These are phyloP conservation scores for Backusella mclennaniae DNA, from an alignment of 192 early-diverging fungal genomes.

Conservation along the genomic window DNA sequence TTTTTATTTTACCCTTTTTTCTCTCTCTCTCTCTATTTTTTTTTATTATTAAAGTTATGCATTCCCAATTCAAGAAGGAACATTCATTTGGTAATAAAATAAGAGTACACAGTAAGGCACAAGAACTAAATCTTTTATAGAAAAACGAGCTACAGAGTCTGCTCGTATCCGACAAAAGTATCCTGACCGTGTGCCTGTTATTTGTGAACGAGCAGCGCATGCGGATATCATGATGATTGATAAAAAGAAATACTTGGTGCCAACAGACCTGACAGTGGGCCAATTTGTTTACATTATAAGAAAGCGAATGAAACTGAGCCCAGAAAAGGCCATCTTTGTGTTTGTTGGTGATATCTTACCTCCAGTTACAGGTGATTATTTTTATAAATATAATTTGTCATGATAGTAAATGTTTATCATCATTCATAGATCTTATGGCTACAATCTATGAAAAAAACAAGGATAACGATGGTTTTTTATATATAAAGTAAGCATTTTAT, in stretches of 20 bases:
- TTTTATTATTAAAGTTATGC: conserved; percentile 37
- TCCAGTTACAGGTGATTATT: conserved; percentile 68
- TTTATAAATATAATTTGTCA: too few relatives aligned
- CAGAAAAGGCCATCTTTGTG: conserved; percentile 99
- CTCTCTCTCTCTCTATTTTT: background rate
- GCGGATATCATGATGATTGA: conserved; percentile 96
- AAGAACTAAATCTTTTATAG: conserved; percentile 36
- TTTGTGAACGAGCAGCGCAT: conserved; percentile 97
- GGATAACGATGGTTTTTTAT: conserved; percentile 98
- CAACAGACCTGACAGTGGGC: conserved; percentile 93
- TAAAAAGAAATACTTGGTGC: conserved; percentile 99
- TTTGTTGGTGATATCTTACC: conserved; percentile 97
- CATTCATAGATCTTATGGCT: conserved; percentile 69
- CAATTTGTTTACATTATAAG: conserved; percentile 98
- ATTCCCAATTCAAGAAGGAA: conserved; percentile 95
- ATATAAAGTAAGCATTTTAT: conserved; percentile 65
- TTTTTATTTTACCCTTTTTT: background rate
- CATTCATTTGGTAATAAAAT: conserved; percentile 80
- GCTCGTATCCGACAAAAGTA: conserved; percentile 97
- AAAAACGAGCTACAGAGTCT: conserved; percentile 94
- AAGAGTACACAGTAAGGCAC: background rate
- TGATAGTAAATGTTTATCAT: background rate
- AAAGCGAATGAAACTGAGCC: conserved; percentile 94
- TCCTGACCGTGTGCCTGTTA: conserved; percentile 87
- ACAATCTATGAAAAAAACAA: conserved; percentile 96